Conservation (phyloP, 768 basidiomycete genomes). For the Tephrocybe rancida region DNA sequence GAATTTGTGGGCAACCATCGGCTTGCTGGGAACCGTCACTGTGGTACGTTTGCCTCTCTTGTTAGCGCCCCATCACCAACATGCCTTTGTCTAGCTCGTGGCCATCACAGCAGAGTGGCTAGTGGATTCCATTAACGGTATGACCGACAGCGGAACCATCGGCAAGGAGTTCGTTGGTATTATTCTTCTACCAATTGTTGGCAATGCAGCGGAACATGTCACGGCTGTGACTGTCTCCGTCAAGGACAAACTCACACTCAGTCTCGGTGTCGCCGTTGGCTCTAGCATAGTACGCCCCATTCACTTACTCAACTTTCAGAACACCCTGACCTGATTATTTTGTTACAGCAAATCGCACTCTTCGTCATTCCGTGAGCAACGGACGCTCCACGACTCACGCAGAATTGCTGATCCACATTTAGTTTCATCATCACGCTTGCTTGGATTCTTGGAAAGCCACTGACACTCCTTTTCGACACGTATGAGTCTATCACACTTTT, state of each 20-base stretch:
- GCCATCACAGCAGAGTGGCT: constrained; percentile 71
- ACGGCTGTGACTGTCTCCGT: constrained; percentile 92
- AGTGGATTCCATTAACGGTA: constrained; percentile 79
- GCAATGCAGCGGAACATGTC: constrained; percentile 90
- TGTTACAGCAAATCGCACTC: constrained; percentile 59
- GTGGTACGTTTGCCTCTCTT: constrained; percentile 44
- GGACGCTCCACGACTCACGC: not conserved
- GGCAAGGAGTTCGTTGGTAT: constrained; percentile 84
- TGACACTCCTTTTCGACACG: constrained; percentile 85
- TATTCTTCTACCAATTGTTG: constrained; percentile 86
- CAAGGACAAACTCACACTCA: constrained; percentile 88
- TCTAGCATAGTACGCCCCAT: constrained; percentile 66
- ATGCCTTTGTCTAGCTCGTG: constrained; percentile 47
- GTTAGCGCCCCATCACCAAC: not conserved
- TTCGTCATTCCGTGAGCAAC: constrained; percentile 46
- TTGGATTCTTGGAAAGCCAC: constrained; percentile 80
- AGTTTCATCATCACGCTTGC: constrained; percentile 77
- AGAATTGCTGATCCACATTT: not conserved
- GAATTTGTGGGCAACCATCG: constrained; percentile 54
- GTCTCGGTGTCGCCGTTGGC: constrained; percentile 86
- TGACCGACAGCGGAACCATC: constrained; percentile 60
- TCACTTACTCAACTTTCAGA: constrained; percentile 9
- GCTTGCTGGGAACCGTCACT: constrained; percentile 60
- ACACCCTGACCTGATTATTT: not conserved
- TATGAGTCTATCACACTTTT: constrained; percentile 76